phyloP scores from a whole-genome alignment of 2,329 filamentous ascomycete genomes.

The Trichoderma sp. region DNA sequence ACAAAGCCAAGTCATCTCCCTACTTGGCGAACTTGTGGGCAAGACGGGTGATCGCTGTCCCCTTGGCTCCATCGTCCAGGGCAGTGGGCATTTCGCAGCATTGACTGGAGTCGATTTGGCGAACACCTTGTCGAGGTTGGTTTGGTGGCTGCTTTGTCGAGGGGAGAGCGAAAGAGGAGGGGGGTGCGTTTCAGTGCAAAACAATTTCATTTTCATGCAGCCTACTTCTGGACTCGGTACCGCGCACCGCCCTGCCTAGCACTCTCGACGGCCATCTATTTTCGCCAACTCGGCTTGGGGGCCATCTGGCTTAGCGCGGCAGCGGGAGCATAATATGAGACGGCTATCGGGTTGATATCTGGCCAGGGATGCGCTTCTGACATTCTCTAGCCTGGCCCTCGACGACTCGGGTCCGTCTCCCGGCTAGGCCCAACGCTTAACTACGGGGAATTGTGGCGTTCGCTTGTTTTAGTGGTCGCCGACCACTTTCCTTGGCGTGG shows the following conservation, averaged over 20 bases:
- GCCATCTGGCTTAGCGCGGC: slow-evolving; percentile 19
- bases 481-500: slow-evolving; percentile 18
- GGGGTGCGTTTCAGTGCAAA: slow-evolving; percentile 17
- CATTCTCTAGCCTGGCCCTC: slow-evolving; percentile 10
- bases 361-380: slow-evolving; percentile 20
- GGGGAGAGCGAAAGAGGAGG: neutral
- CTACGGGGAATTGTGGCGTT: slow-evolving; percentile 25
- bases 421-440: slow-evolving; percentile 25
- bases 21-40: slow-evolving; percentile 11
- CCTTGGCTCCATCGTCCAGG: neutral
- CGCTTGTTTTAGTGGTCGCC: slow-evolving; percentile 21
- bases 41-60: slow-evolving; percentile 10
- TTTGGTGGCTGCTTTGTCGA: neutral
- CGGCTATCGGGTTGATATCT: slow-evolving; percentile 23
- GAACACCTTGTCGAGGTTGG: neutral
- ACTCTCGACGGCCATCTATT: slow-evolving; percentile 9
- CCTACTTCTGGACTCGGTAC: neutral
- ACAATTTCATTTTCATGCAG: slow-evolving; percentile 13
- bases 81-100: neutral
- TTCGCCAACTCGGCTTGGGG: slow-evolving; percentile 15
- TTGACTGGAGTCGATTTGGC: neutral
- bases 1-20: neutral
- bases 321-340: slow-evolving; percentile 12
- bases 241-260: neutral
- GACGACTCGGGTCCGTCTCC: slow-evolving; percentile 20